Evolutionary conservation across 345 rosid species (phyloP).

Genomic region (Syzygium jambos): DNA sequence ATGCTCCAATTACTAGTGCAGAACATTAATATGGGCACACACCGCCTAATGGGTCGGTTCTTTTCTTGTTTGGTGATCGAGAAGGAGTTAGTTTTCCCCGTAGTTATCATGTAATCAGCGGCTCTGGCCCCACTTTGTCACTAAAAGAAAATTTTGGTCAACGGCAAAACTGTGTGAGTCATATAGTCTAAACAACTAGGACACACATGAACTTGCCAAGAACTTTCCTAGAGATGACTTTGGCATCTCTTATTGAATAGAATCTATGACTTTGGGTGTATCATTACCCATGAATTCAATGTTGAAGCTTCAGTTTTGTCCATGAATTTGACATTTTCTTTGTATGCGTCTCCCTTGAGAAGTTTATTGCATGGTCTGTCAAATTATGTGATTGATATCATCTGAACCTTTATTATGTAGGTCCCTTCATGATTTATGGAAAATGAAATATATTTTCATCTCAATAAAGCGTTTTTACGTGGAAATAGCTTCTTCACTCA

Average conservation of each 20-base stretch:
- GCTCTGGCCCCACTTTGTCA: neutral
- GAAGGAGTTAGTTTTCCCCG: neutral
- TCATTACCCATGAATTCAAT: neutral
- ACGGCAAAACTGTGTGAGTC: neutral
- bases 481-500: neutral
- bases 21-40: neutral
- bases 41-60: neutral
- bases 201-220: neutral
- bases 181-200: neutral
- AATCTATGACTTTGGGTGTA: neutral
- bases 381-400: neutral
- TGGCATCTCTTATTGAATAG: neutral
- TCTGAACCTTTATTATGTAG: neutral
- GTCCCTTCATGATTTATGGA: neutral
- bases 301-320: neutral
- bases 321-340: neutral
- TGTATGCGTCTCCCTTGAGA: neutral
- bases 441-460: neutral
- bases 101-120: neutral
- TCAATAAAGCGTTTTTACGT: neutral
- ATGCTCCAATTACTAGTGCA: neutral
- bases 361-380: neutral
- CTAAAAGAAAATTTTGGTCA: neutral
- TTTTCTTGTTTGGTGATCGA: neutral
- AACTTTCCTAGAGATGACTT: neutral